Base-by-base conservation (phyloP, 108 stramenopile species). In the Nitzschia inconspicua region DNA sequence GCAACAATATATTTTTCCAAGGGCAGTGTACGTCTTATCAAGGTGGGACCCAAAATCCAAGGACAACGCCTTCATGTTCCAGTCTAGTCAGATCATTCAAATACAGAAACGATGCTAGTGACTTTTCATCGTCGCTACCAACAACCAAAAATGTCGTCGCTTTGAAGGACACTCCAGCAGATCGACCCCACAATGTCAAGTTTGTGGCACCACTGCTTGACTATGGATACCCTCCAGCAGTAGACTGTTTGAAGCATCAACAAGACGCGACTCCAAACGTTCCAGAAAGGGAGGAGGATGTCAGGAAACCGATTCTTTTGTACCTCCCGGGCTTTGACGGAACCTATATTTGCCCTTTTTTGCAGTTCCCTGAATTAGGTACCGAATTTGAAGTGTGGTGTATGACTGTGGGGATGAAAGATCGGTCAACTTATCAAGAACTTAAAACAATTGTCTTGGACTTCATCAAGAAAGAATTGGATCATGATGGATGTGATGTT, bases 261-360 rank as follows among this genome's bases (percentile, higher is more conserved):
- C 11, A 51, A 30, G 50, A 51, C 14, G 28, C 25, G 28, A 11
- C 27, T n/a, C 29, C 50, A 3, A 30, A 26, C 13, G 23, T 32
- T 44, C 29, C 53, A 36, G 13, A 47, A 32, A n/a, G 37, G 24
- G 22, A 53, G 11, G 63, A 82, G 53, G 51, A 20, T 4, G 35
- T 51, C 1, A 27, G 65, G n/a, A 92, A 92, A 46, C 91, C 91
- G 10, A 58, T 94, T 18, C 63, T 94, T 23, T 56, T 94, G 3
- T 94, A 90, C 47, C 75, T 94, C 2, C 92, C 92, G 5, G 92
- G 92, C 19, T 94, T 94, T 75, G 92, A 94, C 59, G 92, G 92
- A 25, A 88, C 88, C 41, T 76, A 73, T 28, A 44, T 94, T 16
- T 76, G 60, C 30, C 82, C 87, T 8, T 94, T 94, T 54, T 48